Evolutionary conservation across 2,329 filamentous ascomycete genomes (phyloP).

Genomic region (Helicocarpus griseus): DNA sequence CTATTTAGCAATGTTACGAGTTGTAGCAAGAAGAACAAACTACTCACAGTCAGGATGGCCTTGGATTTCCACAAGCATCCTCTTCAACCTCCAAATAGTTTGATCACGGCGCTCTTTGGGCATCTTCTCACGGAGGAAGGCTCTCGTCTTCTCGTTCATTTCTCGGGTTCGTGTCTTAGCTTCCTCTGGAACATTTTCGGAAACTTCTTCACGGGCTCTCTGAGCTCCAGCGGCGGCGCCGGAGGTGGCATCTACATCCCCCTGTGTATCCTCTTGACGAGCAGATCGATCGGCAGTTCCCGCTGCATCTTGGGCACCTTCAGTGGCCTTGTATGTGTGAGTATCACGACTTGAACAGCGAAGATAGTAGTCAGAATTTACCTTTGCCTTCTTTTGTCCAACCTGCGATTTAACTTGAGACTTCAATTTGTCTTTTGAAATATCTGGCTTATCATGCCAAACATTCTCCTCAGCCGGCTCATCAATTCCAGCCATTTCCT

Average conservation of each 20-base stretch:
- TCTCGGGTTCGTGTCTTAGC: conserved; percentile 30
- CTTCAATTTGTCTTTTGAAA: conserved; percentile 61
- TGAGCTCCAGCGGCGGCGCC: conserved; percentile 26
- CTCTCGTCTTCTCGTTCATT: conserved; percentile 41
- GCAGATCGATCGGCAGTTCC: conserved; percentile 45
- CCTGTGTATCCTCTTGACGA: neutral
- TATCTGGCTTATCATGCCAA: conserved; percentile 79
- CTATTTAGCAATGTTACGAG: conserved; percentile 3
- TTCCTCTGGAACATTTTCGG: conserved; percentile 57
- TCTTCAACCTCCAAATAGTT: conserved; percentile 86
- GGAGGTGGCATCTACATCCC: neutral
- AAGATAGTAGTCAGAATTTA: conserved; percentile 23
- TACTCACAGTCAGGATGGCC: conserved; percentile 74
- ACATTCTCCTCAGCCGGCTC: conserved; percentile 79
- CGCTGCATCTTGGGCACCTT: conserved; percentile 48
- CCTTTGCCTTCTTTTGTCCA: conserved; percentile 47
- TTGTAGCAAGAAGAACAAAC: neutral
- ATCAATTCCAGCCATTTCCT: conserved; percentile 68
- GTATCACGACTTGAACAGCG: neutral
- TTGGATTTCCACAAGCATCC: conserved; percentile 96
- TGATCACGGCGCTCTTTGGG: conserved; percentile 88
- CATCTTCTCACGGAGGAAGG: conserved; percentile 79
- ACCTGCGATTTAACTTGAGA: conserved; percentile 54
- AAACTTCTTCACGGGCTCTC: conserved; percentile 43
- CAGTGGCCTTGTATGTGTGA: conserved; percentile 15